Conservation (phyloP, 1,284 basidiomycete genomes). For the Cutaneotrichosporon spelunceum region DNA sequence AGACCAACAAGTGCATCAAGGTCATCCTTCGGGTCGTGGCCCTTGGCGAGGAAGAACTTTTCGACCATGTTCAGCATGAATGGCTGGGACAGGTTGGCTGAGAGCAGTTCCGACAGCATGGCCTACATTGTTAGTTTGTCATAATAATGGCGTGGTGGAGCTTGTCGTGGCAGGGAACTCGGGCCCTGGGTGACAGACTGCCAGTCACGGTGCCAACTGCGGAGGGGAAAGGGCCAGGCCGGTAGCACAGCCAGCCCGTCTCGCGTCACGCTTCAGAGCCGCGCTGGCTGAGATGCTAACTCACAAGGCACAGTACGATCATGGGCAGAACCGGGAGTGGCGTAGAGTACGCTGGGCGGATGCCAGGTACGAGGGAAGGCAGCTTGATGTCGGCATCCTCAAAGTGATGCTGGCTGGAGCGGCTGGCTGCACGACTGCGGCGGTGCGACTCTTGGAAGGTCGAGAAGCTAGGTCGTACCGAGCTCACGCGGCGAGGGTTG, state of each 20-base stretch:
- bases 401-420: slow-evolving; percentile 10
- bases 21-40: slow-evolving; percentile 37
- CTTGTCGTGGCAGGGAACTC: neutral
- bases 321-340: slow-evolving; percentile 84
- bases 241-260: neutral
- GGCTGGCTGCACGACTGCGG: slow-evolving; percentile 2
- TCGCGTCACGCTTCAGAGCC: slow-evolving; percentile 4
- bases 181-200: neutral
- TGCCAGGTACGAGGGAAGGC: slow-evolving; percentile 49
- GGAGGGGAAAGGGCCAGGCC: neutral
- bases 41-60: slow-evolving; percentile 51
- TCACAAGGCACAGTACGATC: slow-evolving; percentile 83
- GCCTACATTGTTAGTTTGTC: slow-evolving; percentile 56
- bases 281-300: slow-evolving; percentile 34
- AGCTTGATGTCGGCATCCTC: slow-evolving; percentile 41
- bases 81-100: slow-evolving; percentile 83
- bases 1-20: slow-evolving; percentile 49
- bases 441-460: slow-evolving; percentile 13
- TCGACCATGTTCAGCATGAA: slow-evolving; percentile 91
- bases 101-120: slow-evolving; percentile 88
- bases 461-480: slow-evolving; percentile 16
- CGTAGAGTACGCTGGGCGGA: slow-evolving; percentile 57
- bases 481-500: slow-evolving; percentile 10
- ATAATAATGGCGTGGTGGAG: neutral
- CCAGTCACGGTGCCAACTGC: neutral